Conservation (phyloP, 208 protist species). For the Leishmania martiniquensis region DNA sequence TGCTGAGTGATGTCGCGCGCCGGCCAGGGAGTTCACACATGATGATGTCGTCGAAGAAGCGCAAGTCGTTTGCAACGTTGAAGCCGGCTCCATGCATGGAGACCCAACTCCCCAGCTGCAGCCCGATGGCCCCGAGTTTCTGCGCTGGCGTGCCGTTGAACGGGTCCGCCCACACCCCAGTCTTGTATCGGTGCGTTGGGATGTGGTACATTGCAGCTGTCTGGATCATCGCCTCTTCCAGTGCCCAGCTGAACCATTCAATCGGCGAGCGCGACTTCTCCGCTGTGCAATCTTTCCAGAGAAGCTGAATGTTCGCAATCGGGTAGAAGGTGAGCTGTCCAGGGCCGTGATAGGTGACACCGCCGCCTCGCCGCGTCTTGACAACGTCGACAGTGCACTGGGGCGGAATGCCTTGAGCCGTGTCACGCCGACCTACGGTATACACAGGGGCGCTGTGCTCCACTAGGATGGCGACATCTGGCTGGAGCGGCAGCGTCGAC, state of each 20-base stretch:
- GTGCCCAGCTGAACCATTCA: slow-evolving; percentile 80
- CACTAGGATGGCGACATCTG: slow-evolving; percentile 68
- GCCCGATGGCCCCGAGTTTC: slow-evolving; percentile 85
- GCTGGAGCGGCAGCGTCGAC: slow-evolving; percentile 31
- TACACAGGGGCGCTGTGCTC: slow-evolving; percentile 84
- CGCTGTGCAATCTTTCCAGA: slow-evolving; percentile 63
- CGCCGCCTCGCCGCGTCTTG: slow-evolving; percentile 76
- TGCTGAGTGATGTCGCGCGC: slow-evolving; percentile 59
- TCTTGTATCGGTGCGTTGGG: slow-evolving; percentile 67
- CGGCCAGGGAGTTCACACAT: slow-evolving; percentile 86
- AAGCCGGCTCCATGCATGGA: slow-evolving; percentile 89
- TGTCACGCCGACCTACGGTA: slow-evolving; percentile 89
- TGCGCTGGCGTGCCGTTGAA: slow-evolving; percentile 26
- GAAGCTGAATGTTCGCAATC: slow-evolving; percentile 72
- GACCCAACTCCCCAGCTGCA: slow-evolving; percentile 88
- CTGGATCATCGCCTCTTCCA: slow-evolving; percentile 83
- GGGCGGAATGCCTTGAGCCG: slow-evolving; percentile 50
- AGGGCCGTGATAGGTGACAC: slow-evolving; percentile 88
- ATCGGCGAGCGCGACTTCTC: slow-evolving; percentile 77
- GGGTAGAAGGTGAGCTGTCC: slow-evolving; percentile 91
- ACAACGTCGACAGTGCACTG: slow-evolving; percentile 57
- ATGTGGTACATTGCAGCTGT: slow-evolving; percentile 55
- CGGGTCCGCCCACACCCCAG: slow-evolving; percentile 75
- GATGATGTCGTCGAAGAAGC: slow-evolving; percentile 78
- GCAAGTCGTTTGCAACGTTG: slow-evolving; percentile 74